Base-by-base conservation (phyloP, 2,329 filamentous ascomycete species). In the Mycosphaerella sp. region DNA sequence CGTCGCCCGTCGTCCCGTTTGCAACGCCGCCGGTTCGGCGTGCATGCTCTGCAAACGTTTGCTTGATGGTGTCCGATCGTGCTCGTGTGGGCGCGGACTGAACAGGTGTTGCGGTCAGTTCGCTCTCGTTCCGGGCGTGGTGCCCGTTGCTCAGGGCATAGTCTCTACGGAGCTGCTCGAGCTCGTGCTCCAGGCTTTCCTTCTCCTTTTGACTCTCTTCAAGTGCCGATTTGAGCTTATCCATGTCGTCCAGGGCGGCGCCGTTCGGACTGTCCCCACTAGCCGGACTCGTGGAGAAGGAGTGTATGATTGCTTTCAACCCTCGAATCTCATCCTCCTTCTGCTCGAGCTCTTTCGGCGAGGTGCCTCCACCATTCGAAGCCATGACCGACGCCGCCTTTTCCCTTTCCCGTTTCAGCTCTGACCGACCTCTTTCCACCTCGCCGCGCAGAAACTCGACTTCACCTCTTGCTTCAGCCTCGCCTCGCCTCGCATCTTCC, bases 291-390 rank as follows among this genome's bases (percentile, higher is more conserved):
- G 89, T 81, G 69, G 90, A 95, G 38, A 98, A 78, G 14, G 89
- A 95, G 72, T 97, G 92, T 57, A 98, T 97, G 67, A 98, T 97
- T 42, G 93, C 92, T 72, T 97, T 98, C 60, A 98, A 80, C 45
- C 93, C 93, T 58, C 92, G 82, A 66, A 98, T 97, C 74, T 98
- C 93, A 64, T 98, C 93, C 66, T 98, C 92, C 69, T 95, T 93
- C 67, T 95, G 87, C 68, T 95, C 90, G 31, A 97, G 73, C 59
- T 95, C 90, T 70, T 89, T 89, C 42, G 81, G 79, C 36, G 62
- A 51, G 10, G 70, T 62, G 51, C 62, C 46, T 39, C 68, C 68
- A 55, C 71, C 68, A 39, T 66, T 71, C 17, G 66, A 63, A 53
- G 82, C 67, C 48, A 51, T 44, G 3, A 78, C 77, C 10, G 81